A percentile compares a stretch with the other conserved stretches of the same genome.
These are phyloP conservation scores for Rhodotorula graminis DNA, from an alignment of 768 basidiomycete genomes.

Conservation along the genomic window DNA sequence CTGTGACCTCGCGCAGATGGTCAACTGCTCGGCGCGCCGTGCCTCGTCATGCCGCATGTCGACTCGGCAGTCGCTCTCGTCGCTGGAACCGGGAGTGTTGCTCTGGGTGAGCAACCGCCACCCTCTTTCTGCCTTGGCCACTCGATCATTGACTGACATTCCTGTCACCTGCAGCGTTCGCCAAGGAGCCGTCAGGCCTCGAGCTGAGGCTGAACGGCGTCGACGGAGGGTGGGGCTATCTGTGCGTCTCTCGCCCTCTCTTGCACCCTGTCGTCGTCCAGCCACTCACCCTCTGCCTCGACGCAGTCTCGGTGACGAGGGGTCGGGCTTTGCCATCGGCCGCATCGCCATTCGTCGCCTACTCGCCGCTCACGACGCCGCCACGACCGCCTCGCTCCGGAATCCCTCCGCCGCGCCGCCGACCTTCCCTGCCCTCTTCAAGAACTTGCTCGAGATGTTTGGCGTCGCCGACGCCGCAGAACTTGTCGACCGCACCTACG, in stretches of 20 bases:
- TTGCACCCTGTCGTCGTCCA: no score
- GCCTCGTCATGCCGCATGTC: constrained; percentile 27
- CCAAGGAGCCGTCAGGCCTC: constrained; percentile 37
- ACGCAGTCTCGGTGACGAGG: constrained; percentile 45
- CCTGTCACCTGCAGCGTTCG: no score
- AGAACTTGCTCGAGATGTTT: constrained; percentile 41
- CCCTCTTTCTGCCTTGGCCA: no score
- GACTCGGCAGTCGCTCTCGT: constrained; percentile 43
- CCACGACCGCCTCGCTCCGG: constrained; percentile 31
- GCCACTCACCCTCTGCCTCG: not conserved
- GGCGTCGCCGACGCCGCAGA: constrained; percentile 39
- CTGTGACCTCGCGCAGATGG: constrained; percentile 43
- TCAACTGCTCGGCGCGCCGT: constrained; percentile 45
- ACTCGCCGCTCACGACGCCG: constrained; percentile 39
- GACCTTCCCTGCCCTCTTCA: constrained; percentile 31
- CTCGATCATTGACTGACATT: no score
- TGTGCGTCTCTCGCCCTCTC: constrained; percentile 37
- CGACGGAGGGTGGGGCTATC: constrained; percentile 44
- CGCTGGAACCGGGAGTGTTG: constrained; percentile 44
- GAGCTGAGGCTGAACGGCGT: constrained; percentile 40
- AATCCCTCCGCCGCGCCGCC: not conserved
- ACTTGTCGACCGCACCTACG: constrained; percentile 40
- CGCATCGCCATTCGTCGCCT: constrained; percentile 43
- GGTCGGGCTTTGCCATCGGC: constrained; percentile 44
- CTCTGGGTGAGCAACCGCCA: constrained; percentile 25